These are phyloP conservation scores for Powellomyces hirtus DNA, from an alignment of 192 early-diverging fungal genomes.

Conservation along the genomic window DNA sequence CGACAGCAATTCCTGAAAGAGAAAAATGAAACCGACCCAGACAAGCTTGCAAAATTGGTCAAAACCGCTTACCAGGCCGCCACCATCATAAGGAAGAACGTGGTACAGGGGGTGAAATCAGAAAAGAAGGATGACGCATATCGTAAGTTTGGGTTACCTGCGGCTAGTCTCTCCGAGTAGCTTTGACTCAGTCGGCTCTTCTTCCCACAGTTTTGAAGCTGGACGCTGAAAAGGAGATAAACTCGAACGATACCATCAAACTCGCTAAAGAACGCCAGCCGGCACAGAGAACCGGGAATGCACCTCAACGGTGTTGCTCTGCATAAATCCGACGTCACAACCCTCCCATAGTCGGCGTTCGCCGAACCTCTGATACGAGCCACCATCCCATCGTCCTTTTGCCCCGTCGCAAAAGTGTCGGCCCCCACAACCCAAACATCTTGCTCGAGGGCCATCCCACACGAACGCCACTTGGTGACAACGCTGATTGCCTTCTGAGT, in stretches of 20 bases:
- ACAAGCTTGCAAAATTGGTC: constrained; percentile 8
- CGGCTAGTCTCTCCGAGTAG: too few relatives aligned
- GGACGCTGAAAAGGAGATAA: constrained; percentile 25
- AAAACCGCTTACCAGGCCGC: constrained; percentile 24
- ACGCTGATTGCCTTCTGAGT: too few relatives aligned
- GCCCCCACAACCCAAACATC: too few relatives aligned
- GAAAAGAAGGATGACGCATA: background rate
- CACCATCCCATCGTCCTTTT: too few relatives aligned
- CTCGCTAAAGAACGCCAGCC: constrained; percentile 7
- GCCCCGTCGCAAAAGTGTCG: too few relatives aligned
- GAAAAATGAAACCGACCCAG: constrained; percentile 15
- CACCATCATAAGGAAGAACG: constrained; percentile 25
- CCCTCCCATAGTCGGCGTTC: too few relatives aligned
- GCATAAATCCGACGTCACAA: too few relatives aligned
- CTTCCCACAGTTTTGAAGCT: constrained; percentile 6
- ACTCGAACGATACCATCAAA: constrained; percentile 28
- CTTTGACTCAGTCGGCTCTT: background rate
- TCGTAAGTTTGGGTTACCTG: background rate
- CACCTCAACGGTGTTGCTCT: constrained; percentile 18
- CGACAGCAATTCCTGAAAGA: constrained; percentile 15
- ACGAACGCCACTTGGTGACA: too few relatives aligned
- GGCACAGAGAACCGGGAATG: constrained; percentile 11
- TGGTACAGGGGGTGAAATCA: constrained; percentile 31
- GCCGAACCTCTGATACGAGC: too few relatives aligned
- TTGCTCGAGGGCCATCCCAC: too few relatives aligned